These are phyloP conservation scores for Hypoxylon fragiforme DNA, from an alignment of 495 filamentous ascomycete species.

Conservation along the genomic window DNA sequence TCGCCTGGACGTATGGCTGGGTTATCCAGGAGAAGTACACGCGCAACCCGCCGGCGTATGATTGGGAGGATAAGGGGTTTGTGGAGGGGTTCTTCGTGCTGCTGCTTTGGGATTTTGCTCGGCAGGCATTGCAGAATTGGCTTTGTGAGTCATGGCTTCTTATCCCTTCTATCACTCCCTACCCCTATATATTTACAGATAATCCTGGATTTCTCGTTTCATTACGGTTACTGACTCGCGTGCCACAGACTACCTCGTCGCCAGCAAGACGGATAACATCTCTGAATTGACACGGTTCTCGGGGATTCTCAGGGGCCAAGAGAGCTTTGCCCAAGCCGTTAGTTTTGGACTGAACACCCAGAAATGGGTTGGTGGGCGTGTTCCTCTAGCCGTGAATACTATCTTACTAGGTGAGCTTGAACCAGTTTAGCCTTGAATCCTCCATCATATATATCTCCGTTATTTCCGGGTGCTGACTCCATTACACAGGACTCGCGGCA, in stretches of 20 bases:
- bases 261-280: slow-evolving; percentile 33
- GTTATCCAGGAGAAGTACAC: slow-evolving; percentile 55
- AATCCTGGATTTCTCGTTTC: neutral
- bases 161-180: neutral
- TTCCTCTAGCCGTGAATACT: slow-evolving; percentile 54
- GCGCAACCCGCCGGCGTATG: slow-evolving; percentile 44
- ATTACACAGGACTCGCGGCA: slow-evolving; percentile 24
- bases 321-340: slow-evolving; percentile 24
- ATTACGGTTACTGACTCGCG: neutral
- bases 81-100: slow-evolving; percentile 51
- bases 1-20: slow-evolving; percentile 54
- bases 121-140: slow-evolving; percentile 53
- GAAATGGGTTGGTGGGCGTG: slow-evolving; percentile 52
- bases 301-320: slow-evolving; percentile 36
- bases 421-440: too few relatives aligned
- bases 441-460: too few relatives aligned
- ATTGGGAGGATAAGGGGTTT: slow-evolving; percentile 51
- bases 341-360: slow-evolving; percentile 36
- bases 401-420: slow-evolving; percentile 47
- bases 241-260: slow-evolving; percentile 12
- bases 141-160: slow-evolving; percentile 27
- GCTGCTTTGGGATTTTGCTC: slow-evolving; percentile 52
- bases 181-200: neutral
- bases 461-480: too few relatives aligned
- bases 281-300: slow-evolving; percentile 37